Base-by-base conservation (phyloP, 2,329 filamentous ascomycete species). In the Pleurostoma richardsiae region DNA sequence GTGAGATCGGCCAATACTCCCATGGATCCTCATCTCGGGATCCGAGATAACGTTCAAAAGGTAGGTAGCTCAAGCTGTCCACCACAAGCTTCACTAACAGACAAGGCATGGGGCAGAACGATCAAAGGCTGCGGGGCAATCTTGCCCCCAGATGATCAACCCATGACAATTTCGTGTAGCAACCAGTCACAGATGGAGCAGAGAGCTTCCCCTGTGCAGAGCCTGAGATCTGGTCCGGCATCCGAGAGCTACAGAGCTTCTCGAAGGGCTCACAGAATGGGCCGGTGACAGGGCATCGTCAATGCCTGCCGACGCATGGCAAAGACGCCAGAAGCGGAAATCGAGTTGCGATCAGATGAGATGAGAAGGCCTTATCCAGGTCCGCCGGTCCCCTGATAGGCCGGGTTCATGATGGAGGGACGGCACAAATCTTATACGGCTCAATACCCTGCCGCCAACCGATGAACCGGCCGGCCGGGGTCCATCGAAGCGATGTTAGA, bases 361-460 rank as follows among this genome's bases (percentile, higher is more conserved):
- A n/a, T 36, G 8, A n/a, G n/a, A 36, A 36, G 33, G n/a, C 8
- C 33, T 36, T 19, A 19, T 19, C 19, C 19, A 19, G 19, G 19
- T 19, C 19, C 19, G 19, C 19, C 19, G 19, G 19, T 19, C 19
- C 19, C 19, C 19, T 19, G 19, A 19, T 19, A 19, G 19, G 19
- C 19, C 19, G 19, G 19, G 19, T 19, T 19, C 19, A 19, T 44
- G 42, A 47, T 43, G 49, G 42, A 45, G 42, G 44, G 44, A 39
- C 49, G 46, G 48, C 40, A 45, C 36, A 46, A 40, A 41, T 30
- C 38, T 27, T n/a, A 30, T 31, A 19, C 19, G 19, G 19, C 19
- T 19, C 19, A 19, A 19, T 19, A 19, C 19, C 19, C 19, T 19
- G 19, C 19, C 19, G 19, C 19, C 19, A 19, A 19, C 19, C 19